phyloP scores from a whole-genome alignment of 108 stramenopile species.

The Discostella stelligeroides region DNA sequence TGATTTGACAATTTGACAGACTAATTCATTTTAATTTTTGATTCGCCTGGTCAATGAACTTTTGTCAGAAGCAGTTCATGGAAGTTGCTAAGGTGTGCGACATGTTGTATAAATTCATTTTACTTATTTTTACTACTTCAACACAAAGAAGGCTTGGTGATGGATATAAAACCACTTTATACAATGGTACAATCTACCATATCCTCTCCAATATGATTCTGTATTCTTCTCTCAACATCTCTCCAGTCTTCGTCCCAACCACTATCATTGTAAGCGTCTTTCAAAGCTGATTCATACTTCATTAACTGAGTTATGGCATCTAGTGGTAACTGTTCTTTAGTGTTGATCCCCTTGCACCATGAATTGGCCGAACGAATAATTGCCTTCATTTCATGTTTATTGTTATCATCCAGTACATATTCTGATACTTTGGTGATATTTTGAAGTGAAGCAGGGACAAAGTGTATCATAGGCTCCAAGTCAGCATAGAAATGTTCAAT shows the following conservation, averaged over 20 bases:
- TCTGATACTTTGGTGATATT: conserved; percentile 7
- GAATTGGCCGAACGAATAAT: conserved; percentile 12
- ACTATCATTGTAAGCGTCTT: neutral
- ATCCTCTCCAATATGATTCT: conserved; percentile 1
- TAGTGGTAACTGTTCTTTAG: conserved; percentile 1
- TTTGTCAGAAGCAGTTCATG: too few species aligned
- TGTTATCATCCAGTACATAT: conserved; percentile 7
- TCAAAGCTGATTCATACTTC: conserved; percentile 6
- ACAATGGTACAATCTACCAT: conserved; percentile 3
- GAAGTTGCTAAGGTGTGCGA: too few species aligned
- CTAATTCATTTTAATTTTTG: too few species aligned
- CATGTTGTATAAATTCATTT: too few species aligned
- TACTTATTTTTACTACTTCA: too few species aligned
- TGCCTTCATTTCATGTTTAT: conserved; percentile 6
- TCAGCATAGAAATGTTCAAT: conserved; percentile 14
- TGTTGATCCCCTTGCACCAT: conserved; percentile 11
- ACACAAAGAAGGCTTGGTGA: too few species aligned
- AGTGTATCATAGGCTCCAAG: conserved; percentile 8
- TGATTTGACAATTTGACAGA: too few species aligned
- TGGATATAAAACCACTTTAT: too few species aligned
- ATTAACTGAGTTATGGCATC: conserved; percentile 12
- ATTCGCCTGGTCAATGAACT: too few species aligned
- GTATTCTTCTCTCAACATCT: neutral
- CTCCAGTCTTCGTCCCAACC: conserved; percentile 6
- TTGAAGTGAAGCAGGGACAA: conserved; percentile 4